Evolutionary conservation across 2,329 filamentous ascomycete species (phyloP), one percentile per base, ranked within the genome.

Genomic region (Cladosporium sp.): DNA sequence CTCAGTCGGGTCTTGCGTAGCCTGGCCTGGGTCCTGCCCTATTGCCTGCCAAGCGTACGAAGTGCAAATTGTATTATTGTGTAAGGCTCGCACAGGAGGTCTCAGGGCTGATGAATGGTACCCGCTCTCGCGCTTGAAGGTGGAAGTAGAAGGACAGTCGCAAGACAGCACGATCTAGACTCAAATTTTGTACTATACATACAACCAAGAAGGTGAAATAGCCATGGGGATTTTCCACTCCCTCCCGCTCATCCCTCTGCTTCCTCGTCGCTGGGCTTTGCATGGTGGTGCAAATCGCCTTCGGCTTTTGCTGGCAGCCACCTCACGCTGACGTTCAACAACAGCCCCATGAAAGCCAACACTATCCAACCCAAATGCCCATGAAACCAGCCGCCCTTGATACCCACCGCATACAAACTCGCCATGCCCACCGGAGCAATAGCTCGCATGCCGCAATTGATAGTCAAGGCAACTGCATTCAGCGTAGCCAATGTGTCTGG

Each of bases 361-460:
- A 89, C 70, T n/a, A 86, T 71, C 88, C 89, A 91, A 57, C 88
- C 84, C 4, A 89, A 77, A 69, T 93, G 87, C 0, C 91, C 91
- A 46, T 82, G 75, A 0, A 90, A 71, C 64, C 89, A 83, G 67
- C 89, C 85, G 16, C 84, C 82, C 49, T 84, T 82, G 2, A 88
- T 87, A 1, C 91, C 89, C 0, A 87, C 71, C 0, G 91, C 91
- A 69, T 87, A 94, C 4, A 94, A 71, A 60, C 83, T 89, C 0
- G 89, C 85, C 52, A 90, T 88, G 0, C 87, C 71, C 0, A 86
- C 89, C 0, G 91, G 91, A 0, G 84, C 83, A 49, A 93, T 81
- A 0, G 91, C 84, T 16, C 91, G 82, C 33, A 91, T 79, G 0
- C 80, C 88, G 68, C 87, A 88, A 0, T 81, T 78, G 0, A 87